phyloP scores from a whole-genome alignment of 2,329 filamentous ascomycete genomes.

The Arachnomyces sp. region DNA sequence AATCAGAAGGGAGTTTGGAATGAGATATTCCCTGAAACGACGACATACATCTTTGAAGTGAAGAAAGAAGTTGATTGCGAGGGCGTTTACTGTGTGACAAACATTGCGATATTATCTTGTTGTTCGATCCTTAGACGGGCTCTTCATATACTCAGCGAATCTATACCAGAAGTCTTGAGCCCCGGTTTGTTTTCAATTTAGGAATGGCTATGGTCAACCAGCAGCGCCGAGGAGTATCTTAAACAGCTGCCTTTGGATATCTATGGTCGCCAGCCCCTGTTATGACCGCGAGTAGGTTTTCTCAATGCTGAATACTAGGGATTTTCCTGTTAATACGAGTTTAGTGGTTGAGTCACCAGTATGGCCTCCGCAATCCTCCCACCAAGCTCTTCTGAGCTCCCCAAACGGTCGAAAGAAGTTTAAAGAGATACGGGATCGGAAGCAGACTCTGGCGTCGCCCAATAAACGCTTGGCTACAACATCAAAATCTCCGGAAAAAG shows the following conservation, averaged over 20 bases:
- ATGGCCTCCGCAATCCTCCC: slow-evolving; percentile 58
- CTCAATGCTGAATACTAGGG: not conserved
- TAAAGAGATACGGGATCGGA: slow-evolving; percentile 58
- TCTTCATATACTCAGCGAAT: too few species aligned
- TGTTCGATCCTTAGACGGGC: too few species aligned
- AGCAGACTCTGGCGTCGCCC: slow-evolving; percentile 63
- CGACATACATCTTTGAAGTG: slow-evolving; percentile 6
- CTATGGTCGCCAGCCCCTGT: not conserved
- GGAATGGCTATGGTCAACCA: not conserved
- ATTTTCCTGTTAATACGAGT: slow-evolving; percentile 2
- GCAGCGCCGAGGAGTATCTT: not conserved
- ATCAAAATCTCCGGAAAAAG: slow-evolving; percentile 29
- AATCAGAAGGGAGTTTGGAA: too few species aligned
- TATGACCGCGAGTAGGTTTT: slow-evolving; percentile 20
- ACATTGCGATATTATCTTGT: too few species aligned
- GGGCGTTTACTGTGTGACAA: too few species aligned
- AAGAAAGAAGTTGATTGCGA: slow-evolving; percentile 1
- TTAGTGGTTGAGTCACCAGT: slow-evolving; percentile 36
- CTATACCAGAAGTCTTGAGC: too few species aligned
- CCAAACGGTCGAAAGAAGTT: slow-evolving; percentile 73
- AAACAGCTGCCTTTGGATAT: not conserved
- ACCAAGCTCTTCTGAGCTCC: slow-evolving; percentile 57
- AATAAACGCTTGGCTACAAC: slow-evolving; percentile 45
- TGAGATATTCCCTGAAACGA: too few species aligned
- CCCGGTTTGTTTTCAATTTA: too few species aligned